Evolutionary conservation across 768 basidiomycete genomes (phyloP).

Genomic region (Floccularia luteovirens): DNA sequence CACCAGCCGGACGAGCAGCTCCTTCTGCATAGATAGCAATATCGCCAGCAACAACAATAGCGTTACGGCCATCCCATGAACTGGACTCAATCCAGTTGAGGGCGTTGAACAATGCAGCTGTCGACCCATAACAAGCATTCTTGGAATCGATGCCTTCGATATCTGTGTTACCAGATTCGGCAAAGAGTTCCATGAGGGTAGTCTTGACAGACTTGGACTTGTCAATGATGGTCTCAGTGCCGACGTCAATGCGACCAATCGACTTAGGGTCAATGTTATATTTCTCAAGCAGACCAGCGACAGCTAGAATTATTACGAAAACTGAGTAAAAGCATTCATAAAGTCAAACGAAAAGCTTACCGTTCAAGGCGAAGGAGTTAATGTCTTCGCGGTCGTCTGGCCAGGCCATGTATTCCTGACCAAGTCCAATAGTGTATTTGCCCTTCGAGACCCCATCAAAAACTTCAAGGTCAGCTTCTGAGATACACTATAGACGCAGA

Average conservation of each 20-base stretch:
- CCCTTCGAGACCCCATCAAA: slow-evolving; percentile 93
- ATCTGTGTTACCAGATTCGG: slow-evolving; percentile 86
- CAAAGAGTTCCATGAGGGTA: slow-evolving; percentile 96
- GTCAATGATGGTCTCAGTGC: slow-evolving; percentile 99
- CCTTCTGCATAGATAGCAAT: slow-evolving; percentile 99
- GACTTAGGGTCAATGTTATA: slow-evolving; percentile 94
- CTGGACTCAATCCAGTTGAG: slow-evolving; percentile 97
- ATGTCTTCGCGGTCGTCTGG: slow-evolving; percentile 98
- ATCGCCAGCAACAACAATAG: slow-evolving; percentile 94
- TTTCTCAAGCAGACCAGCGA: slow-evolving; percentile 84
- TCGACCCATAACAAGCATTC: slow-evolving; percentile 99
- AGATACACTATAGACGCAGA: slow-evolving; percentile 65
- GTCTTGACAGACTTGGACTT: slow-evolving; percentile 99
- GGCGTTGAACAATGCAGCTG: slow-evolving; percentile 97
- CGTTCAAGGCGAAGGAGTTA: slow-evolving; percentile 94
- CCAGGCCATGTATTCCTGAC: slow-evolving; percentile 98
- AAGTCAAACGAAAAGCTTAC: slow-evolving; percentile 33
- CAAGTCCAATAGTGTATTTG: slow-evolving; percentile 98
- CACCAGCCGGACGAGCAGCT: slow-evolving; percentile 89
- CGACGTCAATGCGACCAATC: slow-evolving; percentile 96
- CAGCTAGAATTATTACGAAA: slow-evolving; percentile 42
- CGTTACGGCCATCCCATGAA: slow-evolving; percentile 96
- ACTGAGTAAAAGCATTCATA: background rate
- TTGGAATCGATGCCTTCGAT: slow-evolving; percentile 99
- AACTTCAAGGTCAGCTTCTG: slow-evolving; percentile 88